phyloP scores from a whole-genome alignment of 2,329 filamentous ascomycete species.

The Calonectria pseudoreteaudii region DNA sequence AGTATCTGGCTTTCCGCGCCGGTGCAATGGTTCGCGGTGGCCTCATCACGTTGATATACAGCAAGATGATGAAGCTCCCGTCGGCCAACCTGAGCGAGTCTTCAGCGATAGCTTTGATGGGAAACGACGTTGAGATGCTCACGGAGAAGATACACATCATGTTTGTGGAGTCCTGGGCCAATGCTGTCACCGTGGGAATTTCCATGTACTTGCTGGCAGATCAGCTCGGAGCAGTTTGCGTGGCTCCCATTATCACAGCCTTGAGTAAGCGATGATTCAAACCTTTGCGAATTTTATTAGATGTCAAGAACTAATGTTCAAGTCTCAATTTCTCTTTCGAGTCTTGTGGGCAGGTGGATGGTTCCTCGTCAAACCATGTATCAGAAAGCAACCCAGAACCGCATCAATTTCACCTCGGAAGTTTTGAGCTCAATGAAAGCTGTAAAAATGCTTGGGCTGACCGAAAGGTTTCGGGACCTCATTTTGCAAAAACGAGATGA shows the following conservation, averaged over 20 bases:
- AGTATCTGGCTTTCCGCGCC: conserved; percentile 46
- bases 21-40: conserved; percentile 46
- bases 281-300: not conserved
- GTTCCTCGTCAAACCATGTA: conserved; percentile 45
- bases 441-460: conserved; percentile 49
- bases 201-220: conserved; percentile 46
- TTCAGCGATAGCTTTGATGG: conserved; percentile 46
- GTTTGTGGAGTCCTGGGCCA: conserved; percentile 48
- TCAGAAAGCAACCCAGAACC: conserved; percentile 47
- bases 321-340: conserved; percentile 40
- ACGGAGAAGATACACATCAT: conserved; percentile 42
- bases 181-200: conserved; percentile 45
- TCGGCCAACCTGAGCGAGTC: conserved; percentile 43
- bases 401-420: conserved; percentile 49
- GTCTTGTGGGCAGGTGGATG: conserved; percentile 41
- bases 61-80: conserved; percentile 45
- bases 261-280: conserved; percentile 39
- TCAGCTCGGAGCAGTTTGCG: conserved; percentile 48
- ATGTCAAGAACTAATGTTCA: not conserved
- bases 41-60: conserved; percentile 45
- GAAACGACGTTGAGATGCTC: conserved; percentile 47
- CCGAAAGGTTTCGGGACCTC: conserved; percentile 40
- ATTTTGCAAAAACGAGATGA: conserved; percentile 42
- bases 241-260: conserved; percentile 47
- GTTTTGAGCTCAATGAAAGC: conserved; percentile 47